Conservation (phyloP, 192 early-diverging fungal genomes). For the Chytriomyces sp. region DNA sequence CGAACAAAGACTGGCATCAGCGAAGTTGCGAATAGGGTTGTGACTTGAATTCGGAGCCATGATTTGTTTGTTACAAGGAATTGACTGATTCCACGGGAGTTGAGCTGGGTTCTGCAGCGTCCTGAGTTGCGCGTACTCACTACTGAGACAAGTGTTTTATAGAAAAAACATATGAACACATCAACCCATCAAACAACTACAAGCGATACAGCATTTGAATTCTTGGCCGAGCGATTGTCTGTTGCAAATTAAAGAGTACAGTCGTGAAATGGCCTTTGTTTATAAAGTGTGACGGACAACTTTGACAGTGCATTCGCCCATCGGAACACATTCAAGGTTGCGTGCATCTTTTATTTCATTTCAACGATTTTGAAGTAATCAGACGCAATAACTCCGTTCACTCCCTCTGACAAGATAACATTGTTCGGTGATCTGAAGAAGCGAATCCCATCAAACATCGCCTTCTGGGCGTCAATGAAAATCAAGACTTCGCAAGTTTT, state of each 20-base stretch:
- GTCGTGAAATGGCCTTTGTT: no score
- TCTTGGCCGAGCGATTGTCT: no score
- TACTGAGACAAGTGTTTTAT: no score
- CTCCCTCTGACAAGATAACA: slow-evolving; percentile 75
- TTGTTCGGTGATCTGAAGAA: slow-evolving; percentile 79
- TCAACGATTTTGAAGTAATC: slow-evolving; percentile 60
- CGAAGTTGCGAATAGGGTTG: neutral
- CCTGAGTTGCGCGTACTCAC: no score
- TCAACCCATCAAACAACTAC: neutral
- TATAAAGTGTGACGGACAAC: no score
- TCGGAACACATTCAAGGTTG: no score
- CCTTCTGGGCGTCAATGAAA: slow-evolving; percentile 72
- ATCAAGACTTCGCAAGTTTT: slow-evolving; percentile 69
- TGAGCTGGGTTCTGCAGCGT: slow-evolving; percentile 1
- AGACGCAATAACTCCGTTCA: slow-evolving; percentile 62
- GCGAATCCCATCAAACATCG: slow-evolving; percentile 73
- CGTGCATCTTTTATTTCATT: no score
- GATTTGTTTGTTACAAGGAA: neutral
- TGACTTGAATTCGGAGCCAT: slow-evolving; percentile 12
- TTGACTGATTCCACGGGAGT: slow-evolving; percentile 3
- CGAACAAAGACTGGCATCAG: neutral
- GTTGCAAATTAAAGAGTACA: neutral
- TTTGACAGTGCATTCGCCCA: no score
- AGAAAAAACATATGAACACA: no score
- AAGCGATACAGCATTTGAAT: neutral